Evolutionary conservation across 805 yeast genomes (phyloP), one percentile per base, ranked within the genome.

Genomic region (Wickerhamomyces chambardii): DNA sequence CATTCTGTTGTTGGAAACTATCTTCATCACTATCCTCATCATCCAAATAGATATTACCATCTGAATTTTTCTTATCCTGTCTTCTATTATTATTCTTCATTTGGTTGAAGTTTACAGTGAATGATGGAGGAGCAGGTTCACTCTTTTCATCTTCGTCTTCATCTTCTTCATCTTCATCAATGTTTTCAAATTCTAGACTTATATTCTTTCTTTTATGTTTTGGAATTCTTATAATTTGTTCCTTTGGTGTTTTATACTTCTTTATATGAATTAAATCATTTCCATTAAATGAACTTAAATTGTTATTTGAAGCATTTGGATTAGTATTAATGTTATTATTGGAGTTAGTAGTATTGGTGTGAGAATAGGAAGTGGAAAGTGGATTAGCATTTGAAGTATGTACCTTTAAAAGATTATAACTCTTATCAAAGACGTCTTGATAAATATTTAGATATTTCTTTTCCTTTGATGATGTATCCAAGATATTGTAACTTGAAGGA

Each of bases 101-200:
- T 15, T 28, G 17, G 10, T 15, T 26, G 34, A 47, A 51, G 17
- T 39, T 42, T n/a, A 51, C 32, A 2, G 43, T 38, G 36, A 49
- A 45, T 1, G 54, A 37, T 1, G 55, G 55, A 3, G 55, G 55
- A 4, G 41, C 36, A 12, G 42, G 40, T 30, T 49, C 53, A 24
- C 43, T 16, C 3, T 14, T 9, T 15, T 30, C 38, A 7, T 43
- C 47, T 24, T 37, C 28, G 10, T 16, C 31, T 19, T 15, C 28
- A 14, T 25, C 21, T 15, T 32, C 35, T 5, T 43, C 43, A 10
- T 7, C 28, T 2, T 37, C 39, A 9, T 42, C 45, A 5, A 14
- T 24, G 27, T 24, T 24, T 7, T 19, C 22, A 7, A 19, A 8
- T 19, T 19, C 22, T 19, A 19, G 10, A 7, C 22, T 2, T 19